Base-by-base conservation (phyloP, 2,329 filamentous ascomycete genomes). In the Botrytis galanthina region DNA sequence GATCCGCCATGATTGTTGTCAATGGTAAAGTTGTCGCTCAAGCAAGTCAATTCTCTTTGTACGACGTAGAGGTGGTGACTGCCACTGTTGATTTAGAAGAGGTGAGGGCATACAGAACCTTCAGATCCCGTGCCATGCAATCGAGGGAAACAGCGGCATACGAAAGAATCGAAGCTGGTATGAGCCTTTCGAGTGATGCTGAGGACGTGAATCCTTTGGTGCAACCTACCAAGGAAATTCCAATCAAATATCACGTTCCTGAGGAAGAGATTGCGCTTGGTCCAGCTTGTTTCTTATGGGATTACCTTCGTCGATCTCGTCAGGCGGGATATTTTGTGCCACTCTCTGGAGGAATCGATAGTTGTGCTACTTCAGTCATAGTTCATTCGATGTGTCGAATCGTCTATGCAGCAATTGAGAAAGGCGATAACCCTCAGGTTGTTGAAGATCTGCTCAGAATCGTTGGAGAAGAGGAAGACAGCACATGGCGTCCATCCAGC, bases 71-170 rank as follows among this genome's bases (percentile, higher is more conserved):
- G 77, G 89, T 92, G 6, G 82, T 91, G 29, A 88, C 86, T 8
- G 91, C 90, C 4, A 92, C 89, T 0, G 84, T 92, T 10, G 90
- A 92, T 77, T 83, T 93, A 2, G 93, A 95, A 78, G 90, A 93
- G 75, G 91, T 95, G 9, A 84, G 91, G 46, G 83, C 86, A 1
- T 90, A 86, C 77, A 84, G 92, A 0, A 87, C 66, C 26, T 54
- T 37, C 35, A 78, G 67, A 72, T 76, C 69, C 14, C 73, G 78
- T 26, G 73, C 70, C 37, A 42, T 73, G n/a, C 75, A 74, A 75
- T 78, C 78, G 3, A 69, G 69, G 22, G 64, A 74, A 54, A 73
- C 75, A 54, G 82, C 83, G 26, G 77, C 80, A 0, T 87, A 88
- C 74, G 76, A 81, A 39, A 78, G 82, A 32, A 76, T 83, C 18